Conservation (phyloP, 2,329 filamentous ascomycete genomes). For the Bipolaris zeicola region DNA sequence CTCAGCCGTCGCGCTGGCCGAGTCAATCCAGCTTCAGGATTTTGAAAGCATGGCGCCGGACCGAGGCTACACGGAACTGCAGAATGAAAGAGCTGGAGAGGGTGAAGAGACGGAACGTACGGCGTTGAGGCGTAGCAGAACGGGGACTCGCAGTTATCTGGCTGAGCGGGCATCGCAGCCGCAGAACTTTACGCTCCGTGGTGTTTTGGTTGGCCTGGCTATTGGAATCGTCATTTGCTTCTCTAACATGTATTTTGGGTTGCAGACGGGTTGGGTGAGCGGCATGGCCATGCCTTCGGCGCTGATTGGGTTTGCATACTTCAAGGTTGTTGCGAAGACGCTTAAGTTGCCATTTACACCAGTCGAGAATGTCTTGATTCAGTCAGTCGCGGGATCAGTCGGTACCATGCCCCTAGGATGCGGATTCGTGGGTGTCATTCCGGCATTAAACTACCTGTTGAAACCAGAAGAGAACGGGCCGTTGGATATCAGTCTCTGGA, state of each 20-base stretch:
- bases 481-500: conserved; percentile 71
- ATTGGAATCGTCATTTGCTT: conserved; percentile 94
- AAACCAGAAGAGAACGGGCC: conserved; percentile 78
- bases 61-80: conserved; percentile 33
- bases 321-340: conserved; percentile 75
- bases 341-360: conserved; percentile 84
- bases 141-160: conserved; percentile 30
- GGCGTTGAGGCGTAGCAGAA: conserved; percentile 22
- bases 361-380: conserved; percentile 94
- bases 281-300: conserved; percentile 98
- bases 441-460: conserved; percentile 86
- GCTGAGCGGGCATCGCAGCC: conserved; percentile 48
- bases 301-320: conserved; percentile 91
- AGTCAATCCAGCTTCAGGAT: conserved; percentile 27
- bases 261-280: conserved; percentile 83
- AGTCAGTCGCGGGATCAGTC: conserved; percentile 93
- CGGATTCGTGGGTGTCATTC: conserved; percentile 93
- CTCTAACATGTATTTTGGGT: conserved; percentile 98
- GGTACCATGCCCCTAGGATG: conserved; percentile 96
- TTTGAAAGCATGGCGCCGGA: conserved; percentile 43
- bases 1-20: conserved; percentile 22
- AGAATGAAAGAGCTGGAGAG: conserved; percentile 29
- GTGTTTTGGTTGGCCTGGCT: conserved; percentile 75
- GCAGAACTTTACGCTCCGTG: conserved; percentile 83
- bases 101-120: conserved; percentile 24